A percentile compares a stretch with the other conserved stretches of the same genome.
phyloP scores from a whole-genome alignment of 192 early-diverging fungal genomes.

The Chytriomyces sp. region DNA sequence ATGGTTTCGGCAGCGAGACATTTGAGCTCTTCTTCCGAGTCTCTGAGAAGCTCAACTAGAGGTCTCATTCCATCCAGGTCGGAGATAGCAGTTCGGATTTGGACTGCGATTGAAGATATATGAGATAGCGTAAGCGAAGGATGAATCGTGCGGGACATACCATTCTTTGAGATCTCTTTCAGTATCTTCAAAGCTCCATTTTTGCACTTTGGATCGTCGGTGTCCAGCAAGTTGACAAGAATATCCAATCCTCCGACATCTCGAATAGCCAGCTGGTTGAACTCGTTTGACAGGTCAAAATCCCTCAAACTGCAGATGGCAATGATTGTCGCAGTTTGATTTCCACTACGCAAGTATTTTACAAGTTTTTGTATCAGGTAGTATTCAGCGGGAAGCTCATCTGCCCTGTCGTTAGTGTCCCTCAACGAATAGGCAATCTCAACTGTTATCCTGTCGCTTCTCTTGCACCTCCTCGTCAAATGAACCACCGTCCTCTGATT shows the following conservation, averaged over 20 bases:
- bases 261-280: slow-evolving; percentile 65
- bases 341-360: slow-evolving; percentile 64
- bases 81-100: slow-evolving; percentile 60
- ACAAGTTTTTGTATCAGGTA: slow-evolving; percentile 67
- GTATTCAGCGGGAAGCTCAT: slow-evolving; percentile 64
- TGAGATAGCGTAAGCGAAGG: background rate
- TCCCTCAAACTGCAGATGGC: slow-evolving; percentile 66
- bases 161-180: slow-evolving; percentile 61
- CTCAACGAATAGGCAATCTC: slow-evolving; percentile 25
- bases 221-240: slow-evolving; percentile 65
- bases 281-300: slow-evolving; percentile 65
- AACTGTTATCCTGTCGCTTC: slow-evolving; percentile 61
- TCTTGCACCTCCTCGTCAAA: slow-evolving; percentile 60
- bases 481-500: slow-evolving; percentile 30
- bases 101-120: slow-evolving; percentile 31
- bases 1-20: slow-evolving; percentile 69
- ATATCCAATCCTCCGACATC: slow-evolving; percentile 67
- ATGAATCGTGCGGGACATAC: slow-evolving; percentile 18
- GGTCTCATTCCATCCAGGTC: slow-evolving; percentile 65
- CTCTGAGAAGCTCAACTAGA: slow-evolving; percentile 59
- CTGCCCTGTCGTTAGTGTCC: slow-evolving; percentile 15
- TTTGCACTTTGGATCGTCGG: slow-evolving; percentile 66
- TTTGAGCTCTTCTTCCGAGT: slow-evolving; percentile 58
- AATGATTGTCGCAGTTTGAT: slow-evolving; percentile 69
- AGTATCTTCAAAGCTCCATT: slow-evolving; percentile 65